Evolutionary conservation across 2,329 filamentous ascomycete species (phyloP).

Genomic region (Volutella citrinella): DNA sequence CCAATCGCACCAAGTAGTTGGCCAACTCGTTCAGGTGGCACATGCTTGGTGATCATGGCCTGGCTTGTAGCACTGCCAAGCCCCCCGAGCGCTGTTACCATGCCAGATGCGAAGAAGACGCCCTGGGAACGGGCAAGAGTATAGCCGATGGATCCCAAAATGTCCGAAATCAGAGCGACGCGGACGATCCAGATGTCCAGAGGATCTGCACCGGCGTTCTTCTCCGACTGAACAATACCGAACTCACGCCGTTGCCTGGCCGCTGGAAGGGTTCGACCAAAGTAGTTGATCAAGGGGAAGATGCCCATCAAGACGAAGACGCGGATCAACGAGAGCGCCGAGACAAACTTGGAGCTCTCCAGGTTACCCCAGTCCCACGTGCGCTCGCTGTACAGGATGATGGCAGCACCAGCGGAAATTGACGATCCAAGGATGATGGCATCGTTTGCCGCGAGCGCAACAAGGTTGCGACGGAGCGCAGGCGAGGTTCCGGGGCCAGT

Average conservation of each 20-base stretch:
- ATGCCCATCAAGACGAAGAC: conserved; percentile 72
- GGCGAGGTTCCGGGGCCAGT: conserved; percentile 57
- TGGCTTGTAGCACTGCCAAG: conserved; percentile 84
- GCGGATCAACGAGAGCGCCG: conserved; percentile 71
- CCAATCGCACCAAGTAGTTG: conserved; percentile 87
- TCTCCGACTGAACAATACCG: conserved; percentile 38
- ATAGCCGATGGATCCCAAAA: conserved; percentile 74
- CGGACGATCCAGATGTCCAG: conserved; percentile 79
- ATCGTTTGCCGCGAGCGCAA: conserved; percentile 77
- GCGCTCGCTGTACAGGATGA: conserved; percentile 79
- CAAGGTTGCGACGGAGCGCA: conserved; percentile 72
- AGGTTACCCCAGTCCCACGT: conserved; percentile 80
- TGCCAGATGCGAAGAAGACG: conserved; percentile 69
- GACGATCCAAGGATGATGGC: conserved; percentile 77
- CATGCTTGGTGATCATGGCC: conserved; percentile 83
- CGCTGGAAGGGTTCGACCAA: conserved; percentile 61
- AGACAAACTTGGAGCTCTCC: conserved; percentile 78
- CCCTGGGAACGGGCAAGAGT: conserved; percentile 58
- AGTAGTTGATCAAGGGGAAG: conserved; percentile 72
- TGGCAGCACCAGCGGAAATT: conserved; percentile 77
- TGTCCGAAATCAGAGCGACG: conserved; percentile 70
- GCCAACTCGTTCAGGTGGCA: conserved; percentile 77
- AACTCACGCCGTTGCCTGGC: conserved; percentile 37
- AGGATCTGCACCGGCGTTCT: conserved; percentile 67
- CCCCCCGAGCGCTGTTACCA: conserved; percentile 74